These are phyloP conservation scores for Tolypocladium nubicola DNA, from an alignment of 2,329 filamentous ascomycete genomes.

Conservation along the genomic window DNA sequence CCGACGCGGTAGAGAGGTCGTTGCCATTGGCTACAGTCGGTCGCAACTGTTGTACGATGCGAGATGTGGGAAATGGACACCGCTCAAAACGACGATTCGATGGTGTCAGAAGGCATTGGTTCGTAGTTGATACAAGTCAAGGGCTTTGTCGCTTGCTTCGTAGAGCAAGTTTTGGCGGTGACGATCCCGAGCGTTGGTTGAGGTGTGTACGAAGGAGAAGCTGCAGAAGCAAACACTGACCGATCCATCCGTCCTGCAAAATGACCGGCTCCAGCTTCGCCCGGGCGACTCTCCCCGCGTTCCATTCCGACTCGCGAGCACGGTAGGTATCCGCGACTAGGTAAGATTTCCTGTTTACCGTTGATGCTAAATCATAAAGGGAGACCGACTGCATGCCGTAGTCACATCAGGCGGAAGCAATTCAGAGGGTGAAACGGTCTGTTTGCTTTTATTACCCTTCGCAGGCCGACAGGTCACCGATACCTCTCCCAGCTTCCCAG, in stretches of 20 bases:
- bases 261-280: no score
- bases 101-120: no score
- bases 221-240: background rate
- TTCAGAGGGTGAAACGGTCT: background rate
- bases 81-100: background rate
- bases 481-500: constrained; percentile 54
- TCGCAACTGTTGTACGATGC: background rate
- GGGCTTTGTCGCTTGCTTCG: background rate
- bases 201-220: background rate
- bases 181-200: background rate
- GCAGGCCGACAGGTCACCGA: constrained; percentile 9
- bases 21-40: background rate
- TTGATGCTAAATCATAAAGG: background rate
- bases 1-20: background rate
- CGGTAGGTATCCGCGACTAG: background rate
- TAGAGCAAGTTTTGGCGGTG: background rate
- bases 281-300: background rate
- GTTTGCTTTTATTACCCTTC: background rate
- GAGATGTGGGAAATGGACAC: background rate
- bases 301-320: background rate
- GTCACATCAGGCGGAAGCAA: background rate
- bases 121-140: no score
- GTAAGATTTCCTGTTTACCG: no score
- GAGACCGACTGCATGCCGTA: background rate
- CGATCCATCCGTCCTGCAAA: no score